A percentile compares a stretch with the other conserved stretches of the same genome.
These are phyloP conservation scores for Tetrapisispora namnaoensis DNA, from an alignment of 805 yeast genomes.

Conservation along the genomic window DNA sequence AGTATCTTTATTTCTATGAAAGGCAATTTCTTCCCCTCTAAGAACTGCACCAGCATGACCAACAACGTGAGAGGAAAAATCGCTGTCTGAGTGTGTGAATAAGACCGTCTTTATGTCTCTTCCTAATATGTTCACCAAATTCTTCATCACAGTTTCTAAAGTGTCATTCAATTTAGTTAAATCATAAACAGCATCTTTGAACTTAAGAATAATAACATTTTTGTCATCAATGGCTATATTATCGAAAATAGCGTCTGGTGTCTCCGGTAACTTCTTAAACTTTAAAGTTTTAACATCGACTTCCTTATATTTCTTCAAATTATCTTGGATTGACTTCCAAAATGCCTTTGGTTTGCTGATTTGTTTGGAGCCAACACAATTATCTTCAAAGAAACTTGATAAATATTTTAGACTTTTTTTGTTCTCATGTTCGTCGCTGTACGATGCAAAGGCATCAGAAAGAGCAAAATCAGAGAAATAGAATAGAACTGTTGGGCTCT, in stretches of 20 bases:
- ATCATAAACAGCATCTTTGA: conserved; percentile 17
- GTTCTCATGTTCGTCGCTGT: conserved; percentile 1
- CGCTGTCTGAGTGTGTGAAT: too few relatives aligned
- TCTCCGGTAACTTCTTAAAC: conserved; percentile 8
- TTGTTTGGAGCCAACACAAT: neutral
- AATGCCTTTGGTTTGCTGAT: neutral
- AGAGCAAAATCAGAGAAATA: conserved; percentile 8
- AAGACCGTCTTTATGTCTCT: neutral
- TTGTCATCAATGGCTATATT: conserved; percentile 13
- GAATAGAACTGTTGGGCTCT: conserved; percentile 9
- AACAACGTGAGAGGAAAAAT: neutral
- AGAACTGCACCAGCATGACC: conserved; percentile 4
- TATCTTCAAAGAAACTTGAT: neutral
- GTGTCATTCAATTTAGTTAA: conserved; percentile 18
- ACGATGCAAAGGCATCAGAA: neutral
- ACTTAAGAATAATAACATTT: conserved; percentile 16
- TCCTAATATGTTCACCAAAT: conserved; percentile 16
- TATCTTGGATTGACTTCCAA: neutral
- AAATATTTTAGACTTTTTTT: conserved; percentile 1
- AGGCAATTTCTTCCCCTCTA: conserved; percentile 2
- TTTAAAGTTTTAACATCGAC: neutral
- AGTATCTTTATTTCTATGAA: neutral
- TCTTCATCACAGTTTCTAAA: conserved; percentile 16
- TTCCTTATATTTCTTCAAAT: neutral
- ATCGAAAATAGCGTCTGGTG: conserved; percentile 16